Conservation (phyloP, 148 eudicot species). For the Chenopodium quinoa region DNA sequence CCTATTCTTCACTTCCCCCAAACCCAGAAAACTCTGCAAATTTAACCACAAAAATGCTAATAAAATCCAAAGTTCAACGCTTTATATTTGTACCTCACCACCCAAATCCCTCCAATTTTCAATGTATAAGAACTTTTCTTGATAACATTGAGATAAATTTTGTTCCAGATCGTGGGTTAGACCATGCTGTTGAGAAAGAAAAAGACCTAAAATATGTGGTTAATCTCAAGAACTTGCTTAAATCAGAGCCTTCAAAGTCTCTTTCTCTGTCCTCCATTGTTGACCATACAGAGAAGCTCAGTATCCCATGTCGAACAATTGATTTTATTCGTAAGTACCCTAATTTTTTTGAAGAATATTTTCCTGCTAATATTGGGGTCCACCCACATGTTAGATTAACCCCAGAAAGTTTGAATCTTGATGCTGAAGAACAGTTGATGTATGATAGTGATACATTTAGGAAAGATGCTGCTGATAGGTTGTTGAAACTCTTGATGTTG, state of each 20-base stretch:
- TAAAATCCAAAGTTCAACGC: conserved; percentile 26
- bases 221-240: conserved; percentile 62
- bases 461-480: conserved; percentile 49
- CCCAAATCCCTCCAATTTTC: conserved; percentile 22
- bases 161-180: conserved; percentile 74
- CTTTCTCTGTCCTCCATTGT: conserved; percentile 57
- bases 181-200: conserved; percentile 82
- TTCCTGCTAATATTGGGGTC: conserved; percentile 45
- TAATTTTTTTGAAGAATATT: conserved; percentile 52
- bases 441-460: conserved; percentile 39
- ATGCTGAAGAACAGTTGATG: conserved; percentile 56
- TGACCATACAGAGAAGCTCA: conserved; percentile 37
- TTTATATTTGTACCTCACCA: conserved; percentile 19
- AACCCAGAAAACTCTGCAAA: neutral
- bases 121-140: conserved; percentile 33
- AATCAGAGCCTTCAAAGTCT: conserved; percentile 68
- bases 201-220: conserved; percentile 49
- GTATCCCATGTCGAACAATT: conserved; percentile 49
- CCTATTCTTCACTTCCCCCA: neutral
- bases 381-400: conserved; percentile 69
- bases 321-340: conserved; percentile 76
- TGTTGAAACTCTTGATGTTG: conserved; percentile 74
- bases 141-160: conserved; percentile 49
- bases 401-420: conserved; percentile 39
- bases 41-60: conserved; percentile 22